These are phyloP conservation scores for Tanacetum coccineum DNA, from an alignment of 129 eudicot species.

Conservation along the genomic window DNA sequence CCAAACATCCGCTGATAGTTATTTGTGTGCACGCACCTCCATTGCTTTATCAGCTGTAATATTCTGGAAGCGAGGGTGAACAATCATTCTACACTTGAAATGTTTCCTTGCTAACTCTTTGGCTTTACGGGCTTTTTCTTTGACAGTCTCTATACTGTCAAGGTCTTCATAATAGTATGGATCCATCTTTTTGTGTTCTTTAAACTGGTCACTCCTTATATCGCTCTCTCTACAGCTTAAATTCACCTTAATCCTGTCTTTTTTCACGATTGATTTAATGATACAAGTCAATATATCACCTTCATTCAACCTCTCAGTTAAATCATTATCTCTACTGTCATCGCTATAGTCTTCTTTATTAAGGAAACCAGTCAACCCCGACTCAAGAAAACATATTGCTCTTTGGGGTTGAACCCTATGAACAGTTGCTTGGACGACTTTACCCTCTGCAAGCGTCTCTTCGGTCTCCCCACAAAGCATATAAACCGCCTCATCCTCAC, in stretches of 20 bases:
- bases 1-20: too few species aligned
- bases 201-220: conserved; percentile 49
- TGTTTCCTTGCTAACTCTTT: conserved; percentile 88
- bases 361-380: conserved; percentile 80
- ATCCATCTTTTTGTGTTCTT: conserved; percentile 39
- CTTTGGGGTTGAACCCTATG: conserved; percentile 77
- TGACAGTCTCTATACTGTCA: conserved; percentile 39
- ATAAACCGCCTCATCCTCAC: conserved; percentile 61
- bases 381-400: conserved; percentile 68
- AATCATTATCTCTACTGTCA: conserved; percentile 70
- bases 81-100: conserved; percentile 87
- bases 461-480: conserved; percentile 92
- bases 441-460: conserved; percentile 76
- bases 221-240: conserved; percentile 73
- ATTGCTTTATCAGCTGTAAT: conserved; percentile 89
- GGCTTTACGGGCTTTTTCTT: conserved; percentile 67
- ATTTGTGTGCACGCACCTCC: conserved; percentile 45
- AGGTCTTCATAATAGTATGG: conserved; percentile 75
- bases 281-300: conserved; percentile 81
- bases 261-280: conserved; percentile 51
- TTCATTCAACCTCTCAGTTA: conserved; percentile 76
- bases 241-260: conserved; percentile 47
- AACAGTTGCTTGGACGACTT: conserved; percentile 78
- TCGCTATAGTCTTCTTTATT: conserved; percentile 73
- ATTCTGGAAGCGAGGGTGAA: conserved; percentile 91